Evolutionary conservation across 768 basidiomycete species (phyloP).

Genomic region (Scleroderma citrinum): DNA sequence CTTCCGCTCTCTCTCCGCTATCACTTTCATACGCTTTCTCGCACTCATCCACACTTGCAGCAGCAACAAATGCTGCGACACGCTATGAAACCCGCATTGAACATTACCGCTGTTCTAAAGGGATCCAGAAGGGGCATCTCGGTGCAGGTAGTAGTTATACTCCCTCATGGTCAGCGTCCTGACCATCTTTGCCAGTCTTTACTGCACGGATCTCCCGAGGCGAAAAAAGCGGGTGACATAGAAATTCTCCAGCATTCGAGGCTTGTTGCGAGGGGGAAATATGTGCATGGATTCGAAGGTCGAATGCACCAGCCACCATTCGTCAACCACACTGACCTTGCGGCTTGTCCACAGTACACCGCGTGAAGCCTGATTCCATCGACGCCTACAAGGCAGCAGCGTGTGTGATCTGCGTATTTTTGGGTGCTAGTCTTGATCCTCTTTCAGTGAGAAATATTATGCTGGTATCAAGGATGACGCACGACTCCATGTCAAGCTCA

Average conservation of each 20-base stretch:
- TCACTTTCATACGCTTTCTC: constrained; percentile 1
- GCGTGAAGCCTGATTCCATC: constrained; percentile 73
- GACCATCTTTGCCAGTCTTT: constrained; percentile 51
- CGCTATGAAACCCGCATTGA: constrained; percentile 11
- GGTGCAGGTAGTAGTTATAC: constrained; percentile 46
- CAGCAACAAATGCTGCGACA: constrained; percentile 18
- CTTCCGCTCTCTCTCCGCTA: constrained; percentile 17
- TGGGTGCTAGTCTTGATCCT: constrained; percentile 5
- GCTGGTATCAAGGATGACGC: constrained; percentile 69
- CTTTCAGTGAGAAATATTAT: constrained; percentile 74
- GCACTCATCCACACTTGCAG: not conserved
- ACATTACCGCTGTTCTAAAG: constrained; percentile 10
- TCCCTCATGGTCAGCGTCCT: constrained; percentile 22
- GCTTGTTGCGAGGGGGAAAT: constrained; percentile 89
- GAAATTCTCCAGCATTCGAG: constrained; percentile 79
- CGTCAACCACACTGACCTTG: constrained; percentile 1
- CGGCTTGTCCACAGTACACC: constrained; percentile 55
- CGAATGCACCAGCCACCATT: constrained; percentile 4
- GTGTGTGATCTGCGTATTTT: constrained; percentile 38
- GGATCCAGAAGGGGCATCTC: constrained; percentile 47
- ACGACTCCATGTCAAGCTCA: constrained; percentile 76
- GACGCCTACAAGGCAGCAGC: constrained; percentile 87
- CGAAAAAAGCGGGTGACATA: constrained; percentile 74
- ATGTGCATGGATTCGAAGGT: constrained; percentile 89
- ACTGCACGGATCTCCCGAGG: constrained; percentile 90